These are phyloP conservation scores for Clarireedia hainanense DNA, from an alignment of 2,329 filamentous ascomycete genomes.

Conservation along the genomic window DNA sequence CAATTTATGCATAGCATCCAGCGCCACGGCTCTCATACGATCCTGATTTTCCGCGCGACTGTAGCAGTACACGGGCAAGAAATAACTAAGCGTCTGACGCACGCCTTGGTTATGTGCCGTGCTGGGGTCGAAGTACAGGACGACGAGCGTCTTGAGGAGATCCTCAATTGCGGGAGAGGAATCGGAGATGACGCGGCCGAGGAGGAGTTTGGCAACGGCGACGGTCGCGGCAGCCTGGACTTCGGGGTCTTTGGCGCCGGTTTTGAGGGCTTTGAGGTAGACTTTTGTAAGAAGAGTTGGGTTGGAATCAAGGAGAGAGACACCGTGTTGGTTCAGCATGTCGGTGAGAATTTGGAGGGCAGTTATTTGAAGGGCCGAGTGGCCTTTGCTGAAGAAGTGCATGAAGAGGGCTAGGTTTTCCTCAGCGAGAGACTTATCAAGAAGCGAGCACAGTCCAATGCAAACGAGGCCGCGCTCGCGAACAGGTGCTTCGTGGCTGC, in stretches of 20 bases:
- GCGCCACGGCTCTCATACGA: constrained; percentile 66
- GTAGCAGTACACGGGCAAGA: constrained; percentile 90
- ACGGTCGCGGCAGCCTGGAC: constrained; percentile 77
- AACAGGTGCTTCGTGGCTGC: constrained; percentile 86
- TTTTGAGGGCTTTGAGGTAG: constrained; percentile 75
- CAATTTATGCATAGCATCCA: constrained; percentile 68
- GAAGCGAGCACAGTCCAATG: constrained; percentile 80
- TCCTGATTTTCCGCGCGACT: constrained; percentile 75
- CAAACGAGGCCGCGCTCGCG: constrained; percentile 85
- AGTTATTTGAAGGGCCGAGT: constrained; percentile 81
- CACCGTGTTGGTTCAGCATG: constrained; percentile 81
- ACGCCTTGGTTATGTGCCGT: constrained; percentile 74
- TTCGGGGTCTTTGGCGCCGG: constrained; percentile 57
- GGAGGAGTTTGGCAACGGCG: constrained; percentile 77
- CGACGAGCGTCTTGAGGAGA: constrained; percentile 74
- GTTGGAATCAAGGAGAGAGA: constrained; percentile 61
- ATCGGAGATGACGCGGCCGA: constrained; percentile 71
- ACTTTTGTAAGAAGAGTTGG: constrained; percentile 66
- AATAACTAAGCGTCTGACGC: constrained; percentile 83
- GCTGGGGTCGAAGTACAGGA: constrained; percentile 84
- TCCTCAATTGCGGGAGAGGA: constrained; percentile 52
- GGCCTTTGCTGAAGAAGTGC: constrained; percentile 91
- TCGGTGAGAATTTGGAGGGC: constrained; percentile 88
- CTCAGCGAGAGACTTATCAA: constrained; percentile 84
- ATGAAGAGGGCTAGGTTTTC: constrained; percentile 91